phyloP scores from a whole-genome alignment of 2,329 filamentous ascomycete genomes.

The Nemania bipapillata region DNA sequence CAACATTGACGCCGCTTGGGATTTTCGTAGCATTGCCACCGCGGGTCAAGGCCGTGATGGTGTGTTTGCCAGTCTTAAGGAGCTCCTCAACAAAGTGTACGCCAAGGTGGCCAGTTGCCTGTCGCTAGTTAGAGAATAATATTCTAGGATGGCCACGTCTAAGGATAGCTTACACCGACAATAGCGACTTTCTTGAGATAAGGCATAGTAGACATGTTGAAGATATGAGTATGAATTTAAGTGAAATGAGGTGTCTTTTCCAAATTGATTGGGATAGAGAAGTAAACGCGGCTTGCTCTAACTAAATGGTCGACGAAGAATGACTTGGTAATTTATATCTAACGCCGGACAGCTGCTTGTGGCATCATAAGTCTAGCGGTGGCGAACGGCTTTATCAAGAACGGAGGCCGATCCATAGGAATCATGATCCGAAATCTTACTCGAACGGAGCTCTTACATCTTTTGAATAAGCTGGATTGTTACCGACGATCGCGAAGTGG shows the following conservation, averaged over 20 bases:
- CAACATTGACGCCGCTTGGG: constrained; percentile 56
- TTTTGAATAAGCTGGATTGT: neutral
- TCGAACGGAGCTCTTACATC: neutral
- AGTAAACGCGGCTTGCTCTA: neutral
- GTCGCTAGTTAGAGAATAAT: neutral
- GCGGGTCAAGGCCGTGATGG: constrained; percentile 62
- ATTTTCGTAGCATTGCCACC: constrained; percentile 55
- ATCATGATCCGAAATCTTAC: neutral
- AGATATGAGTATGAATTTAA: neutral
- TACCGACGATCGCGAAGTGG: too few relatives aligned
- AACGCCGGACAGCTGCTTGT: neutral
- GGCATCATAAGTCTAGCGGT: too few relatives aligned
- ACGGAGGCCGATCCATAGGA: neutral
- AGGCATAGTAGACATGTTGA: constrained; percentile 1
- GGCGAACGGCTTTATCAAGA: neutral
- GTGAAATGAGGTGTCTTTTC: neutral
- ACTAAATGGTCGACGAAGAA: neutral
- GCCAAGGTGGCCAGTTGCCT: constrained; percentile 57
- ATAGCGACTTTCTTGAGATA: constrained; percentile 30
- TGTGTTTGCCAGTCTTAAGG: constrained; percentile 60
- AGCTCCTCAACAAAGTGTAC: constrained; percentile 54
- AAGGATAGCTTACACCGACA: constrained; percentile 49
- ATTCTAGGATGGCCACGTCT: too few relatives aligned
- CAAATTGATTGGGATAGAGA: neutral
- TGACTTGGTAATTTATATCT: neutral